A percentile compares a stretch with the other conserved stretches of the same genome.
Evolutionary conservation across 495 filamentous ascomycete species (phyloP).

Genomic region (Astrothelium subdiscretum): DNA sequence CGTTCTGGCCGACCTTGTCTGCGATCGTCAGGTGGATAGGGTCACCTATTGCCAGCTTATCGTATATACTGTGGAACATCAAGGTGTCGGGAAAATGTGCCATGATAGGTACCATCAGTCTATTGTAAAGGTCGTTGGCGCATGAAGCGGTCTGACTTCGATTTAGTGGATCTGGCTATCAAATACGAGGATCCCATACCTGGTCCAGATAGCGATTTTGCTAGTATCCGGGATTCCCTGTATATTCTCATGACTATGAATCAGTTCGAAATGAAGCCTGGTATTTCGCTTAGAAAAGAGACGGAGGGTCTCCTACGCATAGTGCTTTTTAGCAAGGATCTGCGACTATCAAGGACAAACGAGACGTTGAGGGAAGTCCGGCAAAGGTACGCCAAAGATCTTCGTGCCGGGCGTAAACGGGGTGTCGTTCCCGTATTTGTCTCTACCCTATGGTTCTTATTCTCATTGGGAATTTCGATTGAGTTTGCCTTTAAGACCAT

Average conservation of each 20-base stretch:
- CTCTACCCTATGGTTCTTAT: constrained; percentile 31
- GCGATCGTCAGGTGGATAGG: constrained; percentile 31
- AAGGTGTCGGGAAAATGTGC: constrained; percentile 36
- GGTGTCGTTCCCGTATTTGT: constrained; percentile 34
- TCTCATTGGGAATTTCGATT: constrained; percentile 32
- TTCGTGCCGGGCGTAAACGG: constrained; percentile 28
- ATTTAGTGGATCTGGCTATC: constrained; percentile 31
- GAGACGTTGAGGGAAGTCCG: constrained; percentile 18
- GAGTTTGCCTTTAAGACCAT: constrained; percentile 32
- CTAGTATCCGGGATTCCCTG: constrained; percentile 32
- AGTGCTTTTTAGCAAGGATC: constrained; percentile 29
- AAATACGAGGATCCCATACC: constrained; percentile 19
- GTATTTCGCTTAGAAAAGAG: constrained; percentile 12
- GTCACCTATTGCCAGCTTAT: constrained; percentile 28
- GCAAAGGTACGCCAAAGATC: constrained; percentile 23
- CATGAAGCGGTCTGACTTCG: neutral
- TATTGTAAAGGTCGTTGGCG: neutral
- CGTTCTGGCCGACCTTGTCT: constrained; percentile 26
- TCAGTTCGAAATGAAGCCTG: constrained; percentile 29
- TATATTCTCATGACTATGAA: constrained; percentile 36
- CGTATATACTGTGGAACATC: constrained; percentile 39
- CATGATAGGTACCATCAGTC: constrained; percentile 17
- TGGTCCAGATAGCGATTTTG: constrained; percentile 23
- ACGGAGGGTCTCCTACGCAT: constrained; percentile 30
- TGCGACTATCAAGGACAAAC: constrained; percentile 11